Conservation (phyloP, 495 filamentous ascomycete species). For the Neurospora pannonica region DNA sequence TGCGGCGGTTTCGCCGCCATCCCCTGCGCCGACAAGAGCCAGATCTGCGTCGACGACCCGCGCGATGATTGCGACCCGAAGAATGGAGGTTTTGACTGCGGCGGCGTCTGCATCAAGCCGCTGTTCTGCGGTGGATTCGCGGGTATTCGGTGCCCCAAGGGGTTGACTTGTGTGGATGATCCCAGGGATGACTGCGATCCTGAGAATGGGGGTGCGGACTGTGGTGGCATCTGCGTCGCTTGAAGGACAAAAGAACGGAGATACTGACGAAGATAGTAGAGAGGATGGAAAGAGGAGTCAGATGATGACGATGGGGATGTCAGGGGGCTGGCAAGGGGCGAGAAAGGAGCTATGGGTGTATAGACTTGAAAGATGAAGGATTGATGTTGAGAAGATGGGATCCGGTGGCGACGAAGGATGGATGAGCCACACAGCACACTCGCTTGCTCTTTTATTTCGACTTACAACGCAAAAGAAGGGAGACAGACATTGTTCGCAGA, state of each 20-base stretch:
- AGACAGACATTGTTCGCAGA: background rate
- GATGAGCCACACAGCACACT: background rate
- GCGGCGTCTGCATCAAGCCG: constrained; percentile 22
- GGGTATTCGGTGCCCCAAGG: constrained; percentile 13
- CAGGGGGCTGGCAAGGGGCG: background rate
- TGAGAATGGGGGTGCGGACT: constrained; percentile 19
- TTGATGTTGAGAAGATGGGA: background rate
- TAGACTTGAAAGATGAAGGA: background rate
- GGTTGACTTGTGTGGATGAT: constrained; percentile 21
- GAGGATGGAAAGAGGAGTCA: background rate
- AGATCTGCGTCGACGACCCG: constrained; percentile 23
- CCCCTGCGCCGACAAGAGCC: constrained; percentile 11
- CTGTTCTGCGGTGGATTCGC: constrained; percentile 22
- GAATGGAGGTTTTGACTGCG: constrained; percentile 13
- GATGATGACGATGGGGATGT: background rate
- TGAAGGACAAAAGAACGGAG: background rate
- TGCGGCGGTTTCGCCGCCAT: constrained; percentile 24
- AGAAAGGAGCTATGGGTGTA: background rate
- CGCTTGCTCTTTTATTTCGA: background rate
- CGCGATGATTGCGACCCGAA: constrained; percentile 12
- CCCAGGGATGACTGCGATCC: constrained; percentile 22
- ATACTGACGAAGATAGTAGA: background rate
- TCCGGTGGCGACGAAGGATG: background rate
- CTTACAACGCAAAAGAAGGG: background rate
- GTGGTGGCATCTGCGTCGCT: constrained; percentile 19